phyloP scores from a whole-genome alignment of 306 rosid genomes.

The Geum urbanum region DNA sequence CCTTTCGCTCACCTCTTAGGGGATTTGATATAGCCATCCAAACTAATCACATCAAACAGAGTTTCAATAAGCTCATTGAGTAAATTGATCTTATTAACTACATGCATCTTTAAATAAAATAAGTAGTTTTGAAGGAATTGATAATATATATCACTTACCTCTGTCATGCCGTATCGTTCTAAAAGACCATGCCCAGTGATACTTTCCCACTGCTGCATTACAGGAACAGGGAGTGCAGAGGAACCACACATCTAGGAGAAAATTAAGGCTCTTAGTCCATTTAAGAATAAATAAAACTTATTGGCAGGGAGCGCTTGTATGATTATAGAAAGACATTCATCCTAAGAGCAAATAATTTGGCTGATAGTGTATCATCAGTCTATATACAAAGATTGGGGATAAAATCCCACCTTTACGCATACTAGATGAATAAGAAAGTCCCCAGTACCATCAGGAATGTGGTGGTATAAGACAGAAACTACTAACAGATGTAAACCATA shows the following conservation, averaged over 20 bases:
- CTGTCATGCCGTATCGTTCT: conserved; percentile 98
- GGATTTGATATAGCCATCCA: conserved; percentile 96
- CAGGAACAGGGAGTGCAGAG: conserved; percentile 89
- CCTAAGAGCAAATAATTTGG: background rate
- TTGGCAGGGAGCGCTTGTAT: conserved; percentile 14
- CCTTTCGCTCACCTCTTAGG: conserved; percentile 73
- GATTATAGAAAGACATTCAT: conserved; percentile 6
- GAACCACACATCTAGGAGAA: conserved; percentile 87
- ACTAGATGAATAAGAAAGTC: background rate
- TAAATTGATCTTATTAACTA: background rate
- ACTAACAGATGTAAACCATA: background rate
- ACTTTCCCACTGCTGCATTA: conserved; percentile 83
- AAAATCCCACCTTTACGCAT: background rate
- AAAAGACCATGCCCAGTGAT: conserved; percentile 84
- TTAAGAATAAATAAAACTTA: conserved; percentile 2
- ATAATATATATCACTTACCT: conserved; percentile 47
- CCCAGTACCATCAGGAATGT: background rate
- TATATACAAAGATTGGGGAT: background rate
- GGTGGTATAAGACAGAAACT: background rate
- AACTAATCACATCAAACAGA: conserved; percentile 54
- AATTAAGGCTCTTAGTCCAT: conserved; percentile 2
- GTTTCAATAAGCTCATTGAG: conserved; percentile 12
- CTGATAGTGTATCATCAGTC: background rate
- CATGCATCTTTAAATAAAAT: conserved; percentile 9
- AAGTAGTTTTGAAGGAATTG: conserved; percentile 7